Conservation (phyloP, 352 stramenopile genomes). For the Globisporangium megalacanthum region DNA sequence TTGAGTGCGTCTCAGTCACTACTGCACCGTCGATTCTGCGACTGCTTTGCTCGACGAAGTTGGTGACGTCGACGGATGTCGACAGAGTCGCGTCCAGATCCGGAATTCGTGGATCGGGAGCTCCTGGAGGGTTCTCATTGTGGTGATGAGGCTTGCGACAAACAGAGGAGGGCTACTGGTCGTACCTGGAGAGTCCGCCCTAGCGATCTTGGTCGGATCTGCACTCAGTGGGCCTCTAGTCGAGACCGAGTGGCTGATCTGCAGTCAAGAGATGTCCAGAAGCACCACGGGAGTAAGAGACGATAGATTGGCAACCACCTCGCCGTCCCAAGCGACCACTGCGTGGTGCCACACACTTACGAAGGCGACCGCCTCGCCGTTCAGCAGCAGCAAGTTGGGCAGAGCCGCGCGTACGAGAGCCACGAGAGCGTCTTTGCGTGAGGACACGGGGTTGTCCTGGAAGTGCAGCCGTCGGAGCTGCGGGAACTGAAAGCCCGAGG, state of each 20-base stretch:
- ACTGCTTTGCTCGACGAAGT: constrained; percentile 11
- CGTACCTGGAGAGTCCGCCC: too few relatives aligned
- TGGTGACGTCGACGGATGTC: neutral
- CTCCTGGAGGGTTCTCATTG: too few relatives aligned
- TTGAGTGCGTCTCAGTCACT: neutral
- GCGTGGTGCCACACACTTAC: constrained; percentile 9
- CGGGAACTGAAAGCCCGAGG: constrained; percentile 24
- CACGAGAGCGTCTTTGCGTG: constrained; percentile 10
- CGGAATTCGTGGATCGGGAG: too few relatives aligned
- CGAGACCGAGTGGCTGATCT: too few relatives aligned
- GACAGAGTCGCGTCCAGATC: neutral
- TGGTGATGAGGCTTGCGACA: too few relatives aligned
- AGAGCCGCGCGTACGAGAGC: constrained; percentile 22
- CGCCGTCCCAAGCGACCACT: too few relatives aligned
- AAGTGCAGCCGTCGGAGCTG: constrained; percentile 46
- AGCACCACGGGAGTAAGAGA: too few relatives aligned
- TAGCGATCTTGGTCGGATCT: too few relatives aligned
- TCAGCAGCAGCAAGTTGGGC: constrained; percentile 40
- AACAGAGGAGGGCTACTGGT: too few relatives aligned
- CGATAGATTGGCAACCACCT: neutral
- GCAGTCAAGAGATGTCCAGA: too few relatives aligned
- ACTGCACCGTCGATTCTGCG: constrained; percentile 6
- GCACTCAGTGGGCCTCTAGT: too few relatives aligned
- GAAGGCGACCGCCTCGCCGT: constrained; percentile 49
- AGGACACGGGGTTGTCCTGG: constrained; percentile 26